These are phyloP conservation scores for Cladophialophora psammophila DNA, from an alignment of 2,329 filamentous ascomycete genomes.

Conservation along the genomic window DNA sequence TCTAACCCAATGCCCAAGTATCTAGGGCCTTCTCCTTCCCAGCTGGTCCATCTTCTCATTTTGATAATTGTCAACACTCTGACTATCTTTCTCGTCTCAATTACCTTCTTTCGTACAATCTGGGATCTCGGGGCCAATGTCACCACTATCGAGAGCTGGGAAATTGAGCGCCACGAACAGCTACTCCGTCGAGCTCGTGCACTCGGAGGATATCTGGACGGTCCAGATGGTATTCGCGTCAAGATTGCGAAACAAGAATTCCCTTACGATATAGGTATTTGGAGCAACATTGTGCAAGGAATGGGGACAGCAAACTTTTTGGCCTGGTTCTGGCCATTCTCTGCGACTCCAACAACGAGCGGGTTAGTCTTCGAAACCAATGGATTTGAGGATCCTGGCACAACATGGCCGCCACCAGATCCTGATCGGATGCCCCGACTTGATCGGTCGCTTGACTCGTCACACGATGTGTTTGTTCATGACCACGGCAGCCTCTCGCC, in stretches of 20 bases:
- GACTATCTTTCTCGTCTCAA: conserved; percentile 61
- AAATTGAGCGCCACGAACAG: conserved; percentile 58
- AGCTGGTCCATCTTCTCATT: conserved; percentile 64
- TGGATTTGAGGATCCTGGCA: conserved; percentile 62
- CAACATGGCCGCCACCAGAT: conserved; percentile 57
- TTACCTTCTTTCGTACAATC: conserved; percentile 62
- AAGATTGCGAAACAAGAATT: conserved; percentile 68
- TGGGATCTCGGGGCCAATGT: conserved; percentile 65
- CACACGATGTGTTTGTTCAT: conserved; percentile 41
- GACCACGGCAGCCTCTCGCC: conserved; percentile 43
- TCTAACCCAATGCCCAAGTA: conserved; percentile 53
- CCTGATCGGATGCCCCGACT: conserved; percentile 57
- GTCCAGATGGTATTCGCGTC: conserved; percentile 62
- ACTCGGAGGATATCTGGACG: conserved; percentile 65
- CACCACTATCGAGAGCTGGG: conserved; percentile 72
- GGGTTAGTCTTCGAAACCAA: conserved; percentile 65
- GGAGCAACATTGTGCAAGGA: conserved; percentile 64
- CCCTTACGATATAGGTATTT: conserved; percentile 71
- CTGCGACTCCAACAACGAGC: conserved; percentile 56
- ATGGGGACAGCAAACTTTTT: conserved; percentile 59
- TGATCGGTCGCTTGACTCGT: conserved; percentile 30
- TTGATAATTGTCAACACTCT: conserved; percentile 63
- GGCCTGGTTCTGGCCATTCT: conserved; percentile 68
- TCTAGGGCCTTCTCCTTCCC: conserved; percentile 61
- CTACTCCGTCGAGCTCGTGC: conserved; percentile 54